phyloP scores from a whole-genome alignment of 2,329 filamentous ascomycete genomes.

The Cytospora leucostoma region DNA sequence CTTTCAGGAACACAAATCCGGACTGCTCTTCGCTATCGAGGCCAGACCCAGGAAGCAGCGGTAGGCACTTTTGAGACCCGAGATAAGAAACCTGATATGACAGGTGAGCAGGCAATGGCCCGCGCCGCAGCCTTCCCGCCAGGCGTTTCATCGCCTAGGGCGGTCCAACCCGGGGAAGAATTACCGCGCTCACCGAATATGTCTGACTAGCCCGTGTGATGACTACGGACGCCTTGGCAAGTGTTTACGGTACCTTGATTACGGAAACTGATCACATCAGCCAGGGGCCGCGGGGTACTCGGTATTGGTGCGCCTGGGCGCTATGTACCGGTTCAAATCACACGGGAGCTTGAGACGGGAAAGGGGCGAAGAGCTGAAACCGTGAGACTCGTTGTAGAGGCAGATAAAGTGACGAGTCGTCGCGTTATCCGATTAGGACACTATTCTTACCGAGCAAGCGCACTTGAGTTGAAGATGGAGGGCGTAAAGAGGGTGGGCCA shows the following conservation, averaged over 20 bases:
- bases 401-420: constrained; percentile 14
- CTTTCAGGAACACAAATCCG: neutral
- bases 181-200: neutral
- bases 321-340: constrained; percentile 10
- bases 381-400: neutral
- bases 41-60: neutral
- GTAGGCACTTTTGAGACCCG: too few species aligned
- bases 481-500: neutral
- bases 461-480: constrained; percentile 7
- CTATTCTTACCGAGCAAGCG: neutral
- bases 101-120: constrained; percentile 11
- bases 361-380: constrained; percentile 18
- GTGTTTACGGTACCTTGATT: neutral
- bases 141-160: neutral
- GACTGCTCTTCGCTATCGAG: neutral
- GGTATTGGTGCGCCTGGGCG: constrained; percentile 22
- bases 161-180: neutral
- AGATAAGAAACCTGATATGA: neutral
- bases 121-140: constrained; percentile 17
- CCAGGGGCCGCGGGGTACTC: constrained; percentile 9
- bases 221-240: too few species aligned
- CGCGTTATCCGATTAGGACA: neutral
- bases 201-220: neutral
- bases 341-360: constrained; percentile 19
- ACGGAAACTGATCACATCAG: constrained; percentile 20